Evolutionary conservation across 2,329 filamentous ascomycete genomes (phyloP).

Genomic region (Pseudocercospora crystallina): DNA sequence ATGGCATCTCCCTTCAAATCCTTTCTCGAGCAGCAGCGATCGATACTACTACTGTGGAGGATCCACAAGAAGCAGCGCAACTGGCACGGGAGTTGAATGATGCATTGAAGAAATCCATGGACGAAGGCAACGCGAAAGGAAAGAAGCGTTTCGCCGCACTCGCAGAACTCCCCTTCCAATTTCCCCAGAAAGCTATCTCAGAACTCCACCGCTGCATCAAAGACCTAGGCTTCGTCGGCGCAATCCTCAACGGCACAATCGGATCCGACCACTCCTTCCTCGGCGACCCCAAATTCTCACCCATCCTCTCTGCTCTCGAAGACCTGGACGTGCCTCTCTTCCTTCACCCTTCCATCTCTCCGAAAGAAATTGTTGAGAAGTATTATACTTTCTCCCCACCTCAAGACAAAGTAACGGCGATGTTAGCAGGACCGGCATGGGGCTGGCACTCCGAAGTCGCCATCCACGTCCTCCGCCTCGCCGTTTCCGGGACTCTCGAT

Average conservation of each 20-base stretch:
- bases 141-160: slow-evolving; percentile 1
- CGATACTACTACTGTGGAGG: neutral
- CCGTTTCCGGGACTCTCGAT: slow-evolving; percentile 2
- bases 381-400: neutral
- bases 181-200: neutral
- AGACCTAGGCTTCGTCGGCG: neutral
- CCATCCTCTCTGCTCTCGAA: slow-evolving; percentile 1
- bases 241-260: neutral
- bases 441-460: slow-evolving; percentile 8
- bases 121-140: neutral
- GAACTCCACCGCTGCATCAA: neutral
- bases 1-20: slow-evolving; percentile 1
- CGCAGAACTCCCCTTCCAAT: slow-evolving; percentile 1
- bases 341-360: slow-evolving; percentile 1
- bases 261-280: neutral
- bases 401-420: neutral
- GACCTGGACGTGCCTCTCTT: slow-evolving; percentile 6
- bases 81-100: slow-evolving; percentile 1
- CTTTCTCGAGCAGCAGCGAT: neutral
- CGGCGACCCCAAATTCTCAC: slow-evolving; percentile 1
- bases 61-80: neutral
- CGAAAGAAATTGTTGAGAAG: neutral
- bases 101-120: neutral
- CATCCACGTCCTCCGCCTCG: slow-evolving; percentile 3
- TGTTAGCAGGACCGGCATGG: slow-evolving; percentile 3